Conservation (phyloP, 176 grass and related monocot genomes). For the Carex scoparia region DNA sequence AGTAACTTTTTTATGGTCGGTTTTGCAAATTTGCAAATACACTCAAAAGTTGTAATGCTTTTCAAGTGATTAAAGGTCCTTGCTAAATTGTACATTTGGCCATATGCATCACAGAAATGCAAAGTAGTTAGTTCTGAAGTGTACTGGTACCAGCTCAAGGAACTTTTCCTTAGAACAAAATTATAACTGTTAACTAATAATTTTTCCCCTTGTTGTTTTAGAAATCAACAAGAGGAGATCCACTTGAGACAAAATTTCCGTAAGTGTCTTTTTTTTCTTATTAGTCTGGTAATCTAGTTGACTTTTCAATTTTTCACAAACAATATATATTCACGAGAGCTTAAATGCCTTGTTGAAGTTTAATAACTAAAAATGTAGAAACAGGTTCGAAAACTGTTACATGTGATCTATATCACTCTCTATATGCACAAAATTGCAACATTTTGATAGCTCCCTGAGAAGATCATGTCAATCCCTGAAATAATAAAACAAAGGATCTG, state of each 20-base stretch:
- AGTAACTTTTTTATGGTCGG: background rate
- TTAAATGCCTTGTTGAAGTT: background rate
- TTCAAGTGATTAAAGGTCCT: background rate
- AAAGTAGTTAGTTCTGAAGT: background rate
- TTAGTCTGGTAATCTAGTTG: background rate
- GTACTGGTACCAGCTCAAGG: background rate
- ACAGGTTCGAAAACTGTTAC: background rate
- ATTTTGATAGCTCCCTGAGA: background rate
- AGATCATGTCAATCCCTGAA: background rate
- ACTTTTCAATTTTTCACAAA: background rate
- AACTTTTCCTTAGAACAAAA: background rate
- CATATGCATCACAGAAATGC: background rate
- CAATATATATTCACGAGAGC: background rate
- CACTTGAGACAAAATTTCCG: slow-evolving; percentile 86
- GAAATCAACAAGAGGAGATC: slow-evolving; percentile 85
- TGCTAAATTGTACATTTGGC: background rate
- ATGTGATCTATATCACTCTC: background rate
- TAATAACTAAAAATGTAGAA: background rate
- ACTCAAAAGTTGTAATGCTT: background rate
- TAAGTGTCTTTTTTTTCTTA: slow-evolving; percentile 46
- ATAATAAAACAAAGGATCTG: background rate
- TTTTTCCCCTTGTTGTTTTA: slow-evolving; percentile 33
- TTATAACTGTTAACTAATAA: background rate
- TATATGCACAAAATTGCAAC: background rate
- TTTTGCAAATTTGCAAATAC: background rate